Base-by-base conservation (phyloP, 306 rosid genomes). In the Ormosia emarginata region DNA sequence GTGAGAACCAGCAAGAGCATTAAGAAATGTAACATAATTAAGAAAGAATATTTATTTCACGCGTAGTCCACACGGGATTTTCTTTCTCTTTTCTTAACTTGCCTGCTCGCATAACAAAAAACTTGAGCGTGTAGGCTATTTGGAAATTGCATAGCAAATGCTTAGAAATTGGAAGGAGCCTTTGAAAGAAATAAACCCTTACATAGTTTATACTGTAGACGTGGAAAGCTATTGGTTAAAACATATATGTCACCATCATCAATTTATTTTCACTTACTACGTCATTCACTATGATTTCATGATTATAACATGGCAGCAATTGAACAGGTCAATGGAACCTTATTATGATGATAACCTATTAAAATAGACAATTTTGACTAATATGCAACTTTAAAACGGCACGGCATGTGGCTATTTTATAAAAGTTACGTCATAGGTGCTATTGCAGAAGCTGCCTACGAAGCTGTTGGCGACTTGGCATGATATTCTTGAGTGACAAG, bases 71-170 rank as follows among this genome's bases (percentile, higher is more conserved):
- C 80, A 83, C 44, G 64, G 8, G 1, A 44, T 59, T 68, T 76
- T 65, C 61, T 68, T 62, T 39, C 59, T 58, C 37, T 55, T 82
- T 77, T 58, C 71, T 75, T 83, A 18, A 43, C 32, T 83, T 83
- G 77, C 76, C 75, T 67, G 56, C 82, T 70, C 62, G 79, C 43
- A 61, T 43, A 61, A 76, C 77, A 80, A 74, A n/a, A 40, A 78
- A 69, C 57, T 75, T 75, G 63, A 15, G 33, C 57, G 17, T 30
- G 17, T 52, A 61, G 68, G 69, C 79, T 61, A 7, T 62, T 8
- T 18, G 74, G 85, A 55, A 75, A 78, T 57, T 88, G 88, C 85
- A 62, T 13, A 9, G 86, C 79, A 86, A 85, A 10, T 85, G 79
- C 86, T 56, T 9, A 50, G 89, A 83, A 86, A 57, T 85, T 83